Evolutionary conservation across 2,329 filamentous ascomycete species (phyloP), one percentile per base, ranked within the genome.

Genomic region (Raffaelea ambrosiae): DNA sequence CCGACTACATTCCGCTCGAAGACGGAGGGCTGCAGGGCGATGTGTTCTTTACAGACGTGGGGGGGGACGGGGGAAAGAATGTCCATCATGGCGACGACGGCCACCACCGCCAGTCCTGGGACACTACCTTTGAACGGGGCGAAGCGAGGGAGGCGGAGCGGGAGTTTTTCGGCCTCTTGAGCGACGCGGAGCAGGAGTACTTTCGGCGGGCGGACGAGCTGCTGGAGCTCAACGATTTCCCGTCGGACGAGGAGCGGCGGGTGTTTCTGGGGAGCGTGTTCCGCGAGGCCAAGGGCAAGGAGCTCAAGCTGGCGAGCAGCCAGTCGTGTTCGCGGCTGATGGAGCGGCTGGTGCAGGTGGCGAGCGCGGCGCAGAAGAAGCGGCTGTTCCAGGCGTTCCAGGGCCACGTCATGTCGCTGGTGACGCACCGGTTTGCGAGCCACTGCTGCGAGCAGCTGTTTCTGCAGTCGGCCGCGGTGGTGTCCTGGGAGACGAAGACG

Each of bases 401-500:
- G 19, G 83, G 85, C 31, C 87, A 97, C 66, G 95, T 97, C 66
- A 71, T 91, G 50, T 84, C 90, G 58, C 77, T 98, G 23, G 83
- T 96, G 45, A 90, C 94, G 63, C 93, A 98, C 67, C 85, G 93
- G 18, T 98, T 98, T 60, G 93, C 93, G 5, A 95, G 90, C 51
- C 93, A 98, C 70, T 97, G 91, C 67, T 96, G 90, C 63, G 93
- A 98, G 68, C 88, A 88, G 22, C 75, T 98, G 29, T 97, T 98
- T 64, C 72, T 90, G 43, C 81, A 86, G 54, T 85, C 87, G 2
- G 90, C 90, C 62, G 54, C 76, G 61, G 40, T 70, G 66, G 70
- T 46, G 63, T n/a, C 68, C 11, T 63, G 64, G 68, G 3, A 74
- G 65, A 67, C 46, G 61, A 73, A 22, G 54, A 48, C 1, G 46